Conservation (phyloP, 192 early-diverging fungal genomes). For the Entrophospora sp. region DNA sequence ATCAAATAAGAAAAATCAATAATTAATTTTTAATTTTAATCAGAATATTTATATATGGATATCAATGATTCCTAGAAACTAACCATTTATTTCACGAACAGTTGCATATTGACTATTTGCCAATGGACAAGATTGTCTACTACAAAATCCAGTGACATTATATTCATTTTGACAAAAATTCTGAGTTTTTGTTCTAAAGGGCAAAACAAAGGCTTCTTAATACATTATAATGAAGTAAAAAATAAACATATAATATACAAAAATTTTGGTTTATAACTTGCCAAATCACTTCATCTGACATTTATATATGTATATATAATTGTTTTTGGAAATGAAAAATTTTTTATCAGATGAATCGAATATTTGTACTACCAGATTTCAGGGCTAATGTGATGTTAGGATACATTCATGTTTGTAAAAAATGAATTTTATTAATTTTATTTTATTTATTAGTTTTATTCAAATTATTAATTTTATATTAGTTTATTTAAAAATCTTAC, state of each 20-base stretch:
- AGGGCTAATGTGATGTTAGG: no score
- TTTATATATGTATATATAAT: conserved; percentile 15
- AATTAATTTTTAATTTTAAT: neutral
- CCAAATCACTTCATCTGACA: conserved; percentile 83
- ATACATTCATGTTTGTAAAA: no score
- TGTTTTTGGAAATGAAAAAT: neutral
- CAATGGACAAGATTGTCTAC: conserved; percentile 86
- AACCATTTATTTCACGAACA: conserved; percentile 74
- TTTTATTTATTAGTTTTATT: no score
- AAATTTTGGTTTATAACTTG: conserved; percentile 93
- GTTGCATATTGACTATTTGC: conserved; percentile 95
- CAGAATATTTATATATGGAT: neutral
- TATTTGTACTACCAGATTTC: no score
- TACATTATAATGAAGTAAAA: neutral
- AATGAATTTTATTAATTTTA: no score
- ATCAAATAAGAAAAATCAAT: conserved; percentile 1
- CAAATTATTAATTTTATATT: no score
- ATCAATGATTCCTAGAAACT: neutral
- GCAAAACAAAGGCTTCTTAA: neutral
- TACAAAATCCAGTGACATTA: conserved; percentile 95
- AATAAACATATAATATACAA: conserved; percentile 29
- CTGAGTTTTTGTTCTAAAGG: conserved; percentile 63
- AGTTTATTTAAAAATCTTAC: no score
- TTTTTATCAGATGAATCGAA: no score
- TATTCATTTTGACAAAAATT: conserved; percentile 94